Base-by-base conservation (phyloP, 805 yeast genomes). In the Metschnikowia colocasiae region DNA sequence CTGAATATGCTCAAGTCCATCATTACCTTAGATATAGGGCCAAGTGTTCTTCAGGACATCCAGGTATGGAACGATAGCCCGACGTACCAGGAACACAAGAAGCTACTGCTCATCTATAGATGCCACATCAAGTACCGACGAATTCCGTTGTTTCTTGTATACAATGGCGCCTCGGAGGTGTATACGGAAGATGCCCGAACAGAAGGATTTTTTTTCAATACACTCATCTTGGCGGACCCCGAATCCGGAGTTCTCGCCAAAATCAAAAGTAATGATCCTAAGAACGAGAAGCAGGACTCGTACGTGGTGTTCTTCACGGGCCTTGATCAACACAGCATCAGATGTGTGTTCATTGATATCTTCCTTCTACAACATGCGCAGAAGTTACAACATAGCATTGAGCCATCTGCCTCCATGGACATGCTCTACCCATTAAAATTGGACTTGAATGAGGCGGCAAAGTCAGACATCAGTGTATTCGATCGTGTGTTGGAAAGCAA, bases 401-500 rank as follows among this genome's bases (percentile, higher is more conserved):
- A 39, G 7, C 12, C 18, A 3, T 19, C 30, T 8, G 38, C 26
- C 19, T 27, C 33, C 4, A 46, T 19, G 6, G 47, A 46, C 26
- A 38, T 46, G 26, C 45, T 37, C 38, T 46, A 47, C 32, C 38
- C 39, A n/a, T 41, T 38, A 39, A 43, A 38, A 19, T n/a, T 23
- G 33, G 32, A 43, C 16, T 34, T 32, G 22, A 23, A 38, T 25
- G 37, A 30, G 32, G 32, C 47, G 4, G 27, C 40, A 18, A 42
- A 40, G 35, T 49, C 62, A 2, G 54, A 57, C 31, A 58, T 60
- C 7, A 54, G 63, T 7, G 59, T 65, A 1, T 68, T 70, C 38
- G 76, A 71, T 51, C 63, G 65, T 37, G 71, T 69, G 4, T 54
- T 70, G 19, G 63, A 63, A 30, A 59, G 52, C 45, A 63, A 61